Percentiles rank a stretch among this genome's conserved stretches.
These are phyloP conservation scores for Herpetomonas samuelpessoai DNA, from an alignment of 208 protist genomes.

Conservation along the genomic window DNA sequence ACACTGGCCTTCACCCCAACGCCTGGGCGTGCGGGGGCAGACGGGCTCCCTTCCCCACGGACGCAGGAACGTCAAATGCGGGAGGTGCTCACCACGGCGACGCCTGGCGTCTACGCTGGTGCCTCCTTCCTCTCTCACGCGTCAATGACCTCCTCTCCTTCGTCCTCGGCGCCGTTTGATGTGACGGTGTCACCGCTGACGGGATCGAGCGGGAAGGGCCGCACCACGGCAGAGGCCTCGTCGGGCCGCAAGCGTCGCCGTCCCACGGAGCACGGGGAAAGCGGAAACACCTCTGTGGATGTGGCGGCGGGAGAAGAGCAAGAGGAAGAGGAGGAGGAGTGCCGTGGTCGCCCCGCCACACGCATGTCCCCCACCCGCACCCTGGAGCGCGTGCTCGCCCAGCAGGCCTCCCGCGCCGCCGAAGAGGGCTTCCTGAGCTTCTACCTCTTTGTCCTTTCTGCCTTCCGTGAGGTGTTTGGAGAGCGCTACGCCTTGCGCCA, in stretches of 20 bases:
- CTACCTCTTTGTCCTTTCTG: slow-evolving; percentile 45
- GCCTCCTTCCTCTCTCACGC: background rate
- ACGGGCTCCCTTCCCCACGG: background rate
- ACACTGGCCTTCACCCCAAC: background rate
- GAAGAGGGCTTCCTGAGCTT: slow-evolving; percentile 52
- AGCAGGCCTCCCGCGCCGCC: slow-evolving; percentile 24
- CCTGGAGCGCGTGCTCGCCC: slow-evolving; percentile 39
- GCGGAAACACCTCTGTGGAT: background rate
- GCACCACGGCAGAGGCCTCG: slow-evolving; percentile 1
- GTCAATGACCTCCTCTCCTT: no score
- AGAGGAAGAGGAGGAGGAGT: slow-evolving; percentile 8
- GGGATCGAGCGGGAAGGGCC: background rate
- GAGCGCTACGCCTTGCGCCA: slow-evolving; percentile 70
- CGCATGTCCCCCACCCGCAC: slow-evolving; percentile 49
- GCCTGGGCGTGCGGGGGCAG: background rate
- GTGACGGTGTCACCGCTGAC: background rate
- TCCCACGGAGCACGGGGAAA: background rate
- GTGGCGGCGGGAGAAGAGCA: background rate
- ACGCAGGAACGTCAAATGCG: background rate
- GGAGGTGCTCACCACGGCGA: background rate
- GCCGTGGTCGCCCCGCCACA: slow-evolving; percentile 15
- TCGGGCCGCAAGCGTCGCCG: slow-evolving; percentile 2
- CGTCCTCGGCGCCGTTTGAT: background rate
- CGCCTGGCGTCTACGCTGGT: slow-evolving; percentile 1
- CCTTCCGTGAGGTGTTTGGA: slow-evolving; percentile 72